phyloP scores from a whole-genome alignment of 106 monocot genomes.

The Allium cepa region DNA sequence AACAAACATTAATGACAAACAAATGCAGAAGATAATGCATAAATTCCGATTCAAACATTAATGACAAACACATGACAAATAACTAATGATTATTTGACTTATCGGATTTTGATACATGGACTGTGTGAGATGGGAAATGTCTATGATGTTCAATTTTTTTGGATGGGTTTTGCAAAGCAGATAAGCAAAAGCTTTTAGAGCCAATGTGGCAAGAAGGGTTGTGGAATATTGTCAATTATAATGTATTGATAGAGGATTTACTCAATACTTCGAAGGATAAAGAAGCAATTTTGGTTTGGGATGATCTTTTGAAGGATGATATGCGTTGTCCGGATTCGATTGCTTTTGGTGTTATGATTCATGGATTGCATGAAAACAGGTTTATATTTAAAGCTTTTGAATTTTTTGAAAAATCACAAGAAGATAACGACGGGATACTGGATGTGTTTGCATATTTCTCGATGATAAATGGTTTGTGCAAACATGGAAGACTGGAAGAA shows the following conservation, averaged over 20 bases:
- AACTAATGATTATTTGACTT: constrained; percentile 36
- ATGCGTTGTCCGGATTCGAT: constrained; percentile 32
- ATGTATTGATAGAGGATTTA: constrained; percentile 64
- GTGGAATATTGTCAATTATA: constrained; percentile 48
- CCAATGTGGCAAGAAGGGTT: constrained; percentile 24
- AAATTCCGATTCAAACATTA: no score
- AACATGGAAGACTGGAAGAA: constrained; percentile 40
- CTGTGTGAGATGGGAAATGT: constrained; percentile 53
- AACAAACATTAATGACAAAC: no score
- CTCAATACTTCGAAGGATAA: constrained; percentile 38
- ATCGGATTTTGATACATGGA: constrained; percentile 61
- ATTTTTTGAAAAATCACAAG: constrained; percentile 36
- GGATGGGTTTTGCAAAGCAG: constrained; percentile 38
- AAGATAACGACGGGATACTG: constrained; percentile 13
- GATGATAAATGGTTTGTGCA: constrained; percentile 70
- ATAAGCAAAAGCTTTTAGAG: constrained; percentile 49
- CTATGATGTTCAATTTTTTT: constrained; percentile 53
- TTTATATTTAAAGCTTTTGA: constrained; percentile 55
- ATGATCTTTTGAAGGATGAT: constrained; percentile 26
- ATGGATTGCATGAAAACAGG: constrained; percentile 69
- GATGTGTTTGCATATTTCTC: constrained; percentile 79
- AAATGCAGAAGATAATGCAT: no score
- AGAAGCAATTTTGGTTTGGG: constrained; percentile 56
- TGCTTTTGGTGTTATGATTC: constrained; percentile 57
- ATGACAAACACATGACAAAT: no score